Evolutionary conservation across 768 basidiomycete genomes (phyloP).

Genomic region (Leccinum imitatum): DNA sequence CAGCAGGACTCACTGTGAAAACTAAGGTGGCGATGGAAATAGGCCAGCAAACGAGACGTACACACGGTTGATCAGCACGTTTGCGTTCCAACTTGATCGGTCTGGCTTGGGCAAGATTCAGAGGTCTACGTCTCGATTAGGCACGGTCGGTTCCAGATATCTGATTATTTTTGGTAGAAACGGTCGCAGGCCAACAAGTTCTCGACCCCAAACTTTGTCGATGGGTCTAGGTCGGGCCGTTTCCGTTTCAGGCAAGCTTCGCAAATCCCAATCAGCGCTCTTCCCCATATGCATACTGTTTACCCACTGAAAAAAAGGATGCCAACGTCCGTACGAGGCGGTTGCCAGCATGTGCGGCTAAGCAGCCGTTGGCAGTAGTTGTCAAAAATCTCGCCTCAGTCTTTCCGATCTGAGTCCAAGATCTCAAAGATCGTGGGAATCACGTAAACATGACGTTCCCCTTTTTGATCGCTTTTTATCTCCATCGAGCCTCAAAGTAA

Average conservation of each 20-base stretch:
- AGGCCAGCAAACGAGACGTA: neutral
- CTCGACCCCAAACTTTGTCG: neutral
- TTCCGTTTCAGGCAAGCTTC: too few species aligned
- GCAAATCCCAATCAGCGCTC: neutral
- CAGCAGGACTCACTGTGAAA: conserved; percentile 3
- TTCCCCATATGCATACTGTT: too few species aligned
- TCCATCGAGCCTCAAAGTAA: neutral
- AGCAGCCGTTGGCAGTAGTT: neutral
- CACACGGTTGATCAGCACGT: neutral
- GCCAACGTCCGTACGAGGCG: neutral
- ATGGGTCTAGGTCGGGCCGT: neutral
- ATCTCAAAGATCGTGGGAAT: conserved; percentile 9
- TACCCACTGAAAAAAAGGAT: neutral
- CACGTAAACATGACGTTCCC: neutral
- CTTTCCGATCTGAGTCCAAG: too few species aligned
- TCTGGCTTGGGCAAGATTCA: neutral
- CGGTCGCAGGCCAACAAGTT: neutral
- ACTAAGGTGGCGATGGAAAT: conserved; percentile 1
- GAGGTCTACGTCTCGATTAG: neutral
- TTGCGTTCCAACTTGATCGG: neutral
- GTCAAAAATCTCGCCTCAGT: neutral
- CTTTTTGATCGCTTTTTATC: neutral
- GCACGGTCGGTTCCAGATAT: neutral
- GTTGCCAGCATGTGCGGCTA: neutral
- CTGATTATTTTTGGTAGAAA: neutral